Evolutionary conservation across 1,139 yeast genomes (phyloP).

Genomic region (Candida glucosophila): DNA sequence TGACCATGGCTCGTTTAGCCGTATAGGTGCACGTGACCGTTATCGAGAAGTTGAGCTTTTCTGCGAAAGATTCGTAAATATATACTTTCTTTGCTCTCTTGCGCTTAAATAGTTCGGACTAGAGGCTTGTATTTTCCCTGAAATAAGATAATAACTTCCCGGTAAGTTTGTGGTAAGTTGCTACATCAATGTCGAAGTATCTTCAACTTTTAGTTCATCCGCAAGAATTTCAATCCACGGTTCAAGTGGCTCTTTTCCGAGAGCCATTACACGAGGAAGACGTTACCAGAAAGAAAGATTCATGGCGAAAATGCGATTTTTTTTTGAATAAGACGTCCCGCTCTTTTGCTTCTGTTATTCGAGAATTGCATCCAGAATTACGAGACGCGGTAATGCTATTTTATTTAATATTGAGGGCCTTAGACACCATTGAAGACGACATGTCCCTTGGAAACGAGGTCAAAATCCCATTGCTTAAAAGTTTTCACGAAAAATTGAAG

Average conservation of each 20-base stretch:
- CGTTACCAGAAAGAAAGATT: conserved; percentile 27
- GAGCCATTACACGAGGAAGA: conserved; percentile 48
- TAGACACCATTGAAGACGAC: conserved; percentile 96
- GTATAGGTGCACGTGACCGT: neutral
- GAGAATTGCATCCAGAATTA: conserved; percentile 85
- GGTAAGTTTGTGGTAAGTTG: too few relatives aligned
- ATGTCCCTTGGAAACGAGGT: conserved; percentile 68
- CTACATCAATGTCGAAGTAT: conserved; percentile 78
- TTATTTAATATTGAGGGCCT: conserved; percentile 77
- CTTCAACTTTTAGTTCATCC: conserved; percentile 63
- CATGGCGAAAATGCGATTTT: conserved; percentile 59
- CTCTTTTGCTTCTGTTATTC: conserved; percentile 87
- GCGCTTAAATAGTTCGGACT: too few relatives aligned
- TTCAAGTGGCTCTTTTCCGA: conserved; percentile 52
- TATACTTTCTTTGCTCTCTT: too few relatives aligned
- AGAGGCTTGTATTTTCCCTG: too few relatives aligned
- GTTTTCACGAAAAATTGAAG: conserved; percentile 55
- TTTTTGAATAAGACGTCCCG: conserved; percentile 69
- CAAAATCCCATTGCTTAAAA: conserved; percentile 68
- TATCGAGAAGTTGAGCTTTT: neutral
- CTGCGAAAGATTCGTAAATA: too few relatives aligned
- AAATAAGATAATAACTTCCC: too few relatives aligned
- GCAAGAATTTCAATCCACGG: conserved; percentile 56
- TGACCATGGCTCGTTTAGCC: neutral
- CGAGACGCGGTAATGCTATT: conserved; percentile 76